Conservation (phyloP, 2,329 filamentous ascomycete species). For the Penicillium brevicompactum region DNA sequence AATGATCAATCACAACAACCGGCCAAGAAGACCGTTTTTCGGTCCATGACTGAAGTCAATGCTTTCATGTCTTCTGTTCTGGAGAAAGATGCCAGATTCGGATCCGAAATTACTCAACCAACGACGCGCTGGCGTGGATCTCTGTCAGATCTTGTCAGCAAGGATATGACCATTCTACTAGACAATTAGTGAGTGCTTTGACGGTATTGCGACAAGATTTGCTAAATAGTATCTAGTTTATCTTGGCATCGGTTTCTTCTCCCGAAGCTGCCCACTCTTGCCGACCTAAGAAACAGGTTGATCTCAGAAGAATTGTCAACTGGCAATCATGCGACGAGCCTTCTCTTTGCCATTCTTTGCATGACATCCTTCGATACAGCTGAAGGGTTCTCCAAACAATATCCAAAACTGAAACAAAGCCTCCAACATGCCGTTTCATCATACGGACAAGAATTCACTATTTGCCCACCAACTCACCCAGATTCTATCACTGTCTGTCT, state of each 20-base stretch:
- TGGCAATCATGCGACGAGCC: slow-evolving; percentile 10
- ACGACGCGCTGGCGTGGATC: background rate
- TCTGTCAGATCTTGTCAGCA: too few species aligned
- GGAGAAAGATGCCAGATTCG: slow-evolving; percentile 12
- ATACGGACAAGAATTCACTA: slow-evolving; percentile 19
- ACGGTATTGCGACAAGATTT: background rate
- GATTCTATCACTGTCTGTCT: slow-evolving; percentile 3
- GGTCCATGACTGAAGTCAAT: slow-evolving; percentile 8
- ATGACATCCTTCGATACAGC: background rate
- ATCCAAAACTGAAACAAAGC: slow-evolving; percentile 2
- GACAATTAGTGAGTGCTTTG: too few species aligned
- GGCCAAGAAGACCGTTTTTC: slow-evolving; percentile 1
- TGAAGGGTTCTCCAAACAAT: background rate
- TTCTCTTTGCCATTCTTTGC: slow-evolving; percentile 17
- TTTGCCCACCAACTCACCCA: slow-evolving; percentile 15
- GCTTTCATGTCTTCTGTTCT: slow-evolving; percentile 11
- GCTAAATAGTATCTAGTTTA: too few species aligned
- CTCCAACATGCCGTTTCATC: slow-evolving; percentile 17
- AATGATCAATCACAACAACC: too few species aligned
- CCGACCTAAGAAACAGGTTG: slow-evolving; percentile 12
- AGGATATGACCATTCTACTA: too few species aligned
- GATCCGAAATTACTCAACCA: slow-evolving; percentile 1
- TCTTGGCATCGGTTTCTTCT: too few species aligned
- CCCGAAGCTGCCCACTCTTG: too few species aligned
- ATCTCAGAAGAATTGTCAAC: background rate